Evolutionary conservation across 2,329 filamentous ascomycete species (phyloP), one percentile per base, ranked within the genome.

Genomic region (Tolypocladium cylindrosporum): DNA sequence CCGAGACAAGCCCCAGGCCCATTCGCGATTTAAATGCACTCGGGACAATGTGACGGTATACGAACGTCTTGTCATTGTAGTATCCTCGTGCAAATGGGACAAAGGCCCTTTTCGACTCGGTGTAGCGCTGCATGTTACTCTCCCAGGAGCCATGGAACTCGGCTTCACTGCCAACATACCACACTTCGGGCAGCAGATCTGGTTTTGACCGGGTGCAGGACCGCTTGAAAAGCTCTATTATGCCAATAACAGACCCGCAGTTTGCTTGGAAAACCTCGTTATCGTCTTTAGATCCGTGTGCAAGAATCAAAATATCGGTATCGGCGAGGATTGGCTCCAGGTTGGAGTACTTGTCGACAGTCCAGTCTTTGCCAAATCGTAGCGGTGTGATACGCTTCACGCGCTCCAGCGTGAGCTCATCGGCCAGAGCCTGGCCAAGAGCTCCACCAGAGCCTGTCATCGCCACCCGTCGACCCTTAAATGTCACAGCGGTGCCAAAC

Each of bases 101-200:
- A 54, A 63, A 63, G 1, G 61, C 58, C 9, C 61, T 57, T 48
- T 62, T 63, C 7, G 58, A 63, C 3, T 54, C 52, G 2, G 57
- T 57, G 58, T 64, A 64, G 5, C 10, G 45, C 19, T 59, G 34
- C 61, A 63, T 61, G 54, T 37, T 52, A 8, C 13, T 16, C 21
- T 57, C 57, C 58, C 61, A 59, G 8, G 61, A 45, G 11, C 62
- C 62, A 43, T 64, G 62, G 11, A 64, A 16, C 42, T 64, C 61
- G 8, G 62, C 62, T 42, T 63, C 61, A 55, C 60, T 61, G 48
- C 62, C 62, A 10, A 64, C 41, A 34, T 63, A 64, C 62, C 61
- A 64, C 8, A 64, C 59, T 51, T 64, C 62, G 2, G 62, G 61
- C 4, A 59, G 42, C 4, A 58, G 40, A 2, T 31, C 24, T 5